Evolutionary conservation across 2,329 filamentous ascomycete species (phyloP).

Genomic region (Chaetoscypha palmicola): DNA sequence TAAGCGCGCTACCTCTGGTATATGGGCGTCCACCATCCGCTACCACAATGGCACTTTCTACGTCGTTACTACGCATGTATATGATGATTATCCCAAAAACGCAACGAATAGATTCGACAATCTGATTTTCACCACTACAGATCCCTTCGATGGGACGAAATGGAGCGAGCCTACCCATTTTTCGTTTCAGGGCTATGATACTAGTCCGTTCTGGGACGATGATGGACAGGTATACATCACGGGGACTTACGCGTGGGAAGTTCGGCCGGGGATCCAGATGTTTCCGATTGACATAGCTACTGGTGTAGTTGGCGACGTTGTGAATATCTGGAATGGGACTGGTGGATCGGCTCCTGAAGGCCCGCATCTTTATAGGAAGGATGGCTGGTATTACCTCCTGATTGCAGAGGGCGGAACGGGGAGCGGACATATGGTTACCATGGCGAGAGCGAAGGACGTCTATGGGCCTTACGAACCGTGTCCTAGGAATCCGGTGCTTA

Average conservation of each 20-base stretch:
- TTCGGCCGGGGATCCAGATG: slow-evolving; percentile 35
- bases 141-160: slow-evolving; percentile 33
- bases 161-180: slow-evolving; percentile 43
- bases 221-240: slow-evolving; percentile 47
- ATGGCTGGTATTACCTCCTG: slow-evolving; percentile 45
- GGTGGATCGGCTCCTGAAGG: slow-evolving; percentile 41
- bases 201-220: slow-evolving; percentile 48
- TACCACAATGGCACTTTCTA: slow-evolving; percentile 40
- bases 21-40: slow-evolving; percentile 42
- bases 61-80: slow-evolving; percentile 36
- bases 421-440: slow-evolving; percentile 41
- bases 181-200: slow-evolving; percentile 45
- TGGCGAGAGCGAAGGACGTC: slow-evolving; percentile 38
- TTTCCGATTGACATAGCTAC: slow-evolving; percentile 36
- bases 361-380: slow-evolving; percentile 45
- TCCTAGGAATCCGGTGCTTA: slow-evolving; percentile 40
- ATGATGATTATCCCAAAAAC: slow-evolving; percentile 34
- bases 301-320: slow-evolving; percentile 20
- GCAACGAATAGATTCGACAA: slow-evolving; percentile 36
- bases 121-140: slow-evolving; percentile 35
- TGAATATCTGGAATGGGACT: slow-evolving; percentile 42
- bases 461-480: slow-evolving; percentile 40
- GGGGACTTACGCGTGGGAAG: slow-evolving; percentile 34
- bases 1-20: slow-evolving; percentile 33
- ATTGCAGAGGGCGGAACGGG: slow-evolving; percentile 48